Base-by-base conservation (phyloP, 106 monocot species). In the Dendrobium catenatum region DNA sequence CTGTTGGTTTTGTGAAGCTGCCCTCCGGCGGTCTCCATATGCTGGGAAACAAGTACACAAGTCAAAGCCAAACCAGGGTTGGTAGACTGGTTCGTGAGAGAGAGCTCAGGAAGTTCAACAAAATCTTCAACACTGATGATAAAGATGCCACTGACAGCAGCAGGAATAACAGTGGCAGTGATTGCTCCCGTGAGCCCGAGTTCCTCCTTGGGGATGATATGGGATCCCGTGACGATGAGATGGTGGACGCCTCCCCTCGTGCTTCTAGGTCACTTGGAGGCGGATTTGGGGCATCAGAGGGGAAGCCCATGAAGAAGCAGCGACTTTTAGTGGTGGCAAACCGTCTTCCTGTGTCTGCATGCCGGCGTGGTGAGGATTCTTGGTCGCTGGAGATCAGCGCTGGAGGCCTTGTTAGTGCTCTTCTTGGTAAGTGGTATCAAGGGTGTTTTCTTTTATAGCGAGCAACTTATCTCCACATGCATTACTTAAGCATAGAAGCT, bases 381-480 rank as follows among this genome's bases (percentile, higher is more conserved):
- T 98, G 97, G 97, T 89, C 94, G n/a, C 78, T 98, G 58, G 97
- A 98, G 80, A 91, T 98, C 54, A 98, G 97, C 72, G 97, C 92
- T 20, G 97, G 97, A 17, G 97, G 97, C 16, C 85, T 98, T 3
- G 97, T 98, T 58, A 94, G 92, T 72, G 97, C 97, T 68, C 91
- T 98, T 61, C 92, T 94, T 54, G 92, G 97, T 89, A 76, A 87
- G 78, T 41, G 59, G 5, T 41, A 74, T 44, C 15, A 70, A n/a
- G 37, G 70, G 13, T 70, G 37, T 29, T 61, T 61, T 56, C 6
- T 22, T 61, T 51, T 51, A 51, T 51, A 51, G 61, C 22, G 22
- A n/a, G 61, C 22, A 61, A 61, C 61, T 61, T 61, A 61, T 22
- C 22, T n/a, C 22, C 22, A 22, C 22, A 22, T 61, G 61, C 7